phyloP scores from a whole-genome alignment of 805 yeast species.

The Metschnikowia sp. region DNA sequence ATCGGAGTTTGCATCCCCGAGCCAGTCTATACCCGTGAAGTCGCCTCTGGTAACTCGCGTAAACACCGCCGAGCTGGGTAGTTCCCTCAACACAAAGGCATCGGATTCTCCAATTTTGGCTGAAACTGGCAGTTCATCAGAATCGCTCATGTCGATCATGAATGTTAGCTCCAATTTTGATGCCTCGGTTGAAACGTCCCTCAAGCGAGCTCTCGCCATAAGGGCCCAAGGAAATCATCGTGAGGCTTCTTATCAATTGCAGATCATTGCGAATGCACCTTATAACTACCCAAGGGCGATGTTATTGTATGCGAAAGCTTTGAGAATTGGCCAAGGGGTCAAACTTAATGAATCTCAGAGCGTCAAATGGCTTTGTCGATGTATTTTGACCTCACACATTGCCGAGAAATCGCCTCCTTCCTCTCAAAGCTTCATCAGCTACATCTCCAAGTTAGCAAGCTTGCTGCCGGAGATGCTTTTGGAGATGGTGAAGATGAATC shows the following conservation, averaged over 20 bases:
- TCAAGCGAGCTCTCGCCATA: slow-evolving; percentile 44
- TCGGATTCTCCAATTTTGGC: slow-evolving; percentile 8
- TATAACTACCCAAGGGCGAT: slow-evolving; percentile 55
- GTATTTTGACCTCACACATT: slow-evolving; percentile 24
- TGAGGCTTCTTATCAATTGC: slow-evolving; percentile 68
- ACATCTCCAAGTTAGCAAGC: slow-evolving; percentile 25
- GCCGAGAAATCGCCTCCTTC: slow-evolving; percentile 11
- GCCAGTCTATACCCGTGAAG: background rate
- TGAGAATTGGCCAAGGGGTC: slow-evolving; percentile 68
- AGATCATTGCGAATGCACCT: slow-evolving; percentile 61
- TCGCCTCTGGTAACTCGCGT: background rate
- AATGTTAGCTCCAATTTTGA: slow-evolving; percentile 16
- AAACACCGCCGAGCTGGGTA: background rate
- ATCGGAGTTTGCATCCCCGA: slow-evolving; percentile 3
- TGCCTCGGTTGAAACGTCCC: slow-evolving; percentile 31
- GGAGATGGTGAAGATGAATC: slow-evolving; percentile 22
- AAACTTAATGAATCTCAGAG: slow-evolving; percentile 52
- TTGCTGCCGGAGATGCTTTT: slow-evolving; percentile 30
- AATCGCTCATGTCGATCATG: slow-evolving; percentile 3
- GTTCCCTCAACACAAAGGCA: background rate
- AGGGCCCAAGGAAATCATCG: slow-evolving; percentile 57
- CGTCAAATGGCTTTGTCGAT: slow-evolving; percentile 57
- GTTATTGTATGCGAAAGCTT: slow-evolving; percentile 64
- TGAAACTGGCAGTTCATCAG: slow-evolving; percentile 6
- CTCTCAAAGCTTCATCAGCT: slow-evolving; percentile 11